Evolutionary conservation across 495 filamentous ascomycete genomes (phyloP), one percentile per base, ranked within the genome.

Genomic region (Polyplosphaeria fusca): DNA sequence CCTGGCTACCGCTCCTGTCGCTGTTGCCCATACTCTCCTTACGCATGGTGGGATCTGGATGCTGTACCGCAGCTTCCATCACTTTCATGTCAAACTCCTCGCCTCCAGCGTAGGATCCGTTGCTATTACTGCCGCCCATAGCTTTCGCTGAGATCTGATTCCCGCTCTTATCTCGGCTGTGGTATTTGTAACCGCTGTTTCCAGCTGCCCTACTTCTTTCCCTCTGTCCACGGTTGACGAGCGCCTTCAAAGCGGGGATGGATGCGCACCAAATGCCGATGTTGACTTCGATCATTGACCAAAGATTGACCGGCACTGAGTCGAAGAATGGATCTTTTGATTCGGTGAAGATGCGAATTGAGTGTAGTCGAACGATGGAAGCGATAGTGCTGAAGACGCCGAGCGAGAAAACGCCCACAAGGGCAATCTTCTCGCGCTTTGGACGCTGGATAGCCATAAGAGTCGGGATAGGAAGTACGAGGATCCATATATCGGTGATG

Each of bases 401-500:
- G 5, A 79, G 60, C 14, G 76, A 68, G 41, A 82, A 79, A 30
- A 83, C 67, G 41, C 68, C 47, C 27, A 76, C 71, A 4, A 82
- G 70, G 14, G 72, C 75, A 18, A 74, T 35, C 52, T 77, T 77
- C 35, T 79, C 76, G 5, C 65, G 69, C 0, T 55, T 54, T n/a
- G 69, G 76, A 32, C 76, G 72, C 46, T 75, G 69, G 43, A 78
- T 65, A 0, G 61, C 52, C 51, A 67, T 68, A 2, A 82, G 67
- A 0, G 75, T 76, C 4, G 68, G 70, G 26, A 82, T 58, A 4
- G 79, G 80, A 1, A 82, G 72, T 1, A 67, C 23, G 37, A 83
- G 55, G 51, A 83, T 77, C 69, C 76, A 75, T 27, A 79, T 64
- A 57, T 82, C 80, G 13, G 74, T 71, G 13, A 78, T 14, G 46